Evolutionary conservation across 2,329 filamentous ascomycete species (phyloP).

Genomic region (Mariannaea elegans): DNA sequence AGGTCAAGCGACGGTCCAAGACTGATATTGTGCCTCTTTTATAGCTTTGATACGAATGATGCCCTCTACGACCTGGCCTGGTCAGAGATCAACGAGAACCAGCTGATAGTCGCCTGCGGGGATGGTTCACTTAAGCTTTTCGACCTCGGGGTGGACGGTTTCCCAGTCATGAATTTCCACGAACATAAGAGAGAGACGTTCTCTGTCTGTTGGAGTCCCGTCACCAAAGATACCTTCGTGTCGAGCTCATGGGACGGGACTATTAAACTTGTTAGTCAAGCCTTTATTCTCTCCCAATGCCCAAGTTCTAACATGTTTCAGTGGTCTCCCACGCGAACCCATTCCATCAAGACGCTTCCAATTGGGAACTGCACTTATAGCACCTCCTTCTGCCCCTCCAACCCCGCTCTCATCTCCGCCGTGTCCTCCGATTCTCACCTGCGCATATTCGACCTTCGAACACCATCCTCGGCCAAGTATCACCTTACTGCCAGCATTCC

Average conservation of each 20-base stretch:
- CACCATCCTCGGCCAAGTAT: conserved; percentile 85
- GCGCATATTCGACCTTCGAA: conserved; percentile 90
- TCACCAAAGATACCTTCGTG: conserved; percentile 89
- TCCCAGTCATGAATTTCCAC: conserved; percentile 90
- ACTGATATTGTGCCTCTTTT: conserved; percentile 6
- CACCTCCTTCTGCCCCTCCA: conserved; percentile 88
- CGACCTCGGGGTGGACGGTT: conserved; percentile 81
- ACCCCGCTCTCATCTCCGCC: conserved; percentile 83
- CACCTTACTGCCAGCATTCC: conserved; percentile 86
- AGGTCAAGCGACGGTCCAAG: background rate
- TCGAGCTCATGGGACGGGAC: conserved; percentile 97
- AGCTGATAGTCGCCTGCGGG: conserved; percentile 86
- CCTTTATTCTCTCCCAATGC: background rate
- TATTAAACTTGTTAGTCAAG: conserved; percentile 76
- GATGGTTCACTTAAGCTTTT: conserved; percentile 96
- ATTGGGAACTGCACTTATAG: conserved; percentile 95
- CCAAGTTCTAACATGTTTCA: conserved; percentile 40
- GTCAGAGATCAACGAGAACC: conserved; percentile 97
- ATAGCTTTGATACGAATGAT: conserved; percentile 94
- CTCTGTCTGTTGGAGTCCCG: conserved; percentile 89
- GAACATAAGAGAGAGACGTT: conserved; percentile 96
- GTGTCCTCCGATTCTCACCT: conserved; percentile 91
- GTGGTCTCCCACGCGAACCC: conserved; percentile 83
- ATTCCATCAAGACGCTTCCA: conserved; percentile 85
- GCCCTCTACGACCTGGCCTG: conserved; percentile 94